These are phyloP conservation scores for Ilyonectria robusta DNA, from an alignment of 2,329 filamentous ascomycete genomes.

Conservation along the genomic window DNA sequence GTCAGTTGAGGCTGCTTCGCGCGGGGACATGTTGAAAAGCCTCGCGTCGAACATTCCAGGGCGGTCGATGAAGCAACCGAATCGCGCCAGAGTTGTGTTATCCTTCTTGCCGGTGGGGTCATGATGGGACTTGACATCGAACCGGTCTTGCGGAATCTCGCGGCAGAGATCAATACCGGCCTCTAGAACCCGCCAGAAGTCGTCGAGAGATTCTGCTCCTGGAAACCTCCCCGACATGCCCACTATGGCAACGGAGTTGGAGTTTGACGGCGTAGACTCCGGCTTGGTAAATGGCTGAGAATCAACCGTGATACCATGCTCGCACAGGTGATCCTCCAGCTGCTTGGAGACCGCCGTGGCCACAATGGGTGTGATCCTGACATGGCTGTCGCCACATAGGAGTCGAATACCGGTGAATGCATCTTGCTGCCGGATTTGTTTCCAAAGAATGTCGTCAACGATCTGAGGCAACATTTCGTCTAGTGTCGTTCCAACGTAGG, in stretches of 20 bases:
- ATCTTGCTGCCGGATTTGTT: background rate
- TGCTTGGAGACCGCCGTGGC: background rate
- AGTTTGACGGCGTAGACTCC: background rate
- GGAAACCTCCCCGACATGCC: background rate
- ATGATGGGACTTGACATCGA: background rate
- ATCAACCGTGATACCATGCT: background rate
- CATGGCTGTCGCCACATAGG: background rate
- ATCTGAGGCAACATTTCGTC: background rate
- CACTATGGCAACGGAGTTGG: background rate
- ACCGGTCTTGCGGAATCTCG: background rate
- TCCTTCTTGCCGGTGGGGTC: background rate
- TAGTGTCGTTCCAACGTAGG: background rate
- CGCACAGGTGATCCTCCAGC: background rate
- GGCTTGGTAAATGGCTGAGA: background rate
- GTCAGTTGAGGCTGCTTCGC: background rate
- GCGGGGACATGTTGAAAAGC: background rate
- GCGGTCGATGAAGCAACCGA: background rate
- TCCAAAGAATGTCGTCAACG: background rate
- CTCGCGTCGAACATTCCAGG: background rate
- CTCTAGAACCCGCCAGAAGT: background rate
- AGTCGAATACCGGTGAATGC: background rate
- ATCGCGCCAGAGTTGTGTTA: background rate
- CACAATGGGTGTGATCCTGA: background rate
- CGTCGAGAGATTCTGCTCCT: background rate
- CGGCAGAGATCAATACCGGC: background rate